phyloP scores from a whole-genome alignment of 1,139 yeast genomes.

The Fermentozyma sake region DNA sequence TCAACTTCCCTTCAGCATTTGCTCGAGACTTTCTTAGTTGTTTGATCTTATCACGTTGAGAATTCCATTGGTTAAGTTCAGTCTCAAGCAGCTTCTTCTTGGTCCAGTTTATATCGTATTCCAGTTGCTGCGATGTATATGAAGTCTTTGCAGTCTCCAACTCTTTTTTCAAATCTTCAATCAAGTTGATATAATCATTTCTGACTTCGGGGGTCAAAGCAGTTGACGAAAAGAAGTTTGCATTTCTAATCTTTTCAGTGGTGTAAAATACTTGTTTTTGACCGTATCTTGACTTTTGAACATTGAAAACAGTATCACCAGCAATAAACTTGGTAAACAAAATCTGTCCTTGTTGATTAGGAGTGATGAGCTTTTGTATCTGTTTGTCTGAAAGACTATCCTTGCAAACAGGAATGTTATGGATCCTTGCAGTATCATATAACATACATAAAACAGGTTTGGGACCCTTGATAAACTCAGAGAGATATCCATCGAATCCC shows the following conservation, averaged over 20 bases:
- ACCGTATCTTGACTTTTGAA: conserved; percentile 58
- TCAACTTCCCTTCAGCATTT: conserved; percentile 12
- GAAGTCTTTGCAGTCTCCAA: conserved; percentile 9
- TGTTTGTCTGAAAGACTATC: conserved; percentile 37
- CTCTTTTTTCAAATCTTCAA: conserved; percentile 14
- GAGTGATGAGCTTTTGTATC: conserved; percentile 31
- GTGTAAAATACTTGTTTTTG: conserved; percentile 42
- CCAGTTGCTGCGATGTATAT: conserved; percentile 6
- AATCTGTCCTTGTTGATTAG: conserved; percentile 32
- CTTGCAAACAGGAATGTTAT: conserved; percentile 60
- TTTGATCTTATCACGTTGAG: conserved; percentile 17
- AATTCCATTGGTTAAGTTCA: conserved; percentile 16
- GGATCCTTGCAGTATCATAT: conserved; percentile 53
- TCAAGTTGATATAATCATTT: conserved; percentile 14
- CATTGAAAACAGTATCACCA: conserved; percentile 49
- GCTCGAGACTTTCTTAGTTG: conserved; percentile 8
- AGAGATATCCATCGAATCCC: conserved; percentile 79
- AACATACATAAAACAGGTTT: conserved; percentile 70
- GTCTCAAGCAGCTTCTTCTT: conserved; percentile 3
- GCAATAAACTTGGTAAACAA: conserved; percentile 56
- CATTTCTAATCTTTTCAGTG: conserved; percentile 27
- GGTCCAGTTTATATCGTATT: conserved; percentile 2
- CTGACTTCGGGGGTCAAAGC: conserved; percentile 41
- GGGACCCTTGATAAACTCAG: conserved; percentile 76
- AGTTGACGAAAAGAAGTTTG: conserved; percentile 37